Base-by-base conservation (phyloP, 805 yeast species). In the Yamadazyma phyllophila region DNA sequence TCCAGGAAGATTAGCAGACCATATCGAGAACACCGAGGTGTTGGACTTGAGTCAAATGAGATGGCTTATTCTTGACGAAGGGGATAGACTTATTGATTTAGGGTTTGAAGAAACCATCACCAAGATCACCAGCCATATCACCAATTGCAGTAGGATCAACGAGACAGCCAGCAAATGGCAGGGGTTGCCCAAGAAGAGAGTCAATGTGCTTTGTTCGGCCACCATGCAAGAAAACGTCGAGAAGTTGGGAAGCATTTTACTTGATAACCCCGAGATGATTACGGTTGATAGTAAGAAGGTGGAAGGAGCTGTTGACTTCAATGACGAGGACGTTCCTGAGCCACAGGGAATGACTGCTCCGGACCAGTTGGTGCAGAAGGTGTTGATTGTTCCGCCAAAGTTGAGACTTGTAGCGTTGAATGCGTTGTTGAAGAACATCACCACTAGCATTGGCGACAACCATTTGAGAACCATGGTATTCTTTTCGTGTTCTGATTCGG, bases 1-100 rank as follows among this genome's bases (percentile, higher is more conserved):
- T 0, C 99, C 99, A 2, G 99, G 99, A 49, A 79, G 99, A 56
- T 71, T 94, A 36, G 86, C 88, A 8, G 99, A 94, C 62, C 99
- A 94, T 71, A 81, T 94, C 50, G 96, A 88, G 52, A 88, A 91
- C 64, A 94, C 99, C 0, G 74, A 78, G 41, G 80, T 84, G 4
- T 75, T 95, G 48, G 85, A 85, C 50, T 65, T 88, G 27, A 73
- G 86, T 2, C 80, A 88, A 43, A 74, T 94, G 31, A 73, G 97
- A 57, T 94, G 90, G 77, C 77, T 92, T n/a, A 83, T 94, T 9
- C 62, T 94, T 52, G 99, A 94, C 68, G 99, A 94, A 74, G 99
- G 98, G 64, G 99, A 94, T 68, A 80, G 91, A 53, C 76, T 94
- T 56, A 88, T 92, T 80, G 99, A 94, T 57, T 73, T 95, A 47